These are phyloP conservation scores for Vanrija pseudolonga DNA, from an alignment of 1,284 basidiomycete genomes.

Conservation along the genomic window DNA sequence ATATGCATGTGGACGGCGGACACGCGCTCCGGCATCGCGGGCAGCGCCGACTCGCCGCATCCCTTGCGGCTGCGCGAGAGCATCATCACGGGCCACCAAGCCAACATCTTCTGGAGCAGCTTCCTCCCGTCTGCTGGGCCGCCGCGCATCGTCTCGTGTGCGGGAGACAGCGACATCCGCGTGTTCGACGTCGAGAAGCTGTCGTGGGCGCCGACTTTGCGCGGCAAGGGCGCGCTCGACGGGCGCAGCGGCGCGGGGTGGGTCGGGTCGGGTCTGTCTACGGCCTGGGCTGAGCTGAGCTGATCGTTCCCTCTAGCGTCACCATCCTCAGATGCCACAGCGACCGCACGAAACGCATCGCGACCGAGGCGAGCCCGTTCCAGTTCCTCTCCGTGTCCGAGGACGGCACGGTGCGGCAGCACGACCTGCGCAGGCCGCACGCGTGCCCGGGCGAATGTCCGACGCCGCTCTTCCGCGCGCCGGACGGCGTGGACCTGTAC, in stretches of 20 bases:
- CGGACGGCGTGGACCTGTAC: slow-evolving; percentile 48
- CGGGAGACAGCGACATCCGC: slow-evolving; percentile 74
- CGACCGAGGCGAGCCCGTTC: slow-evolving; percentile 76
- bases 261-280: no score
- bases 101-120: slow-evolving; percentile 83
- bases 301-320: slow-evolving; percentile 34
- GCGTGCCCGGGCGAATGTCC: slow-evolving; percentile 42
- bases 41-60: slow-evolving; percentile 52
- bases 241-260: slow-evolving; percentile 37
- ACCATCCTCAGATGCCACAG: slow-evolving; percentile 65
- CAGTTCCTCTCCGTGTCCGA: slow-evolving; percentile 79
- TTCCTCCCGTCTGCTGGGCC: slow-evolving; percentile 62
- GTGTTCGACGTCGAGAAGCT: slow-evolving; percentile 70
- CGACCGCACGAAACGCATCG: slow-evolving; percentile 66
- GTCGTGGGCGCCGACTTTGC: slow-evolving; percentile 45
- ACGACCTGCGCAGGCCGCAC: slow-evolving; percentile 66
- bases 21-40: slow-evolving; percentile 8
- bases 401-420: slow-evolving; percentile 74
- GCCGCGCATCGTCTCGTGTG: slow-evolving; percentile 58
- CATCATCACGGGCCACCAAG: slow-evolving; percentile 72
- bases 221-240: slow-evolving; percentile 2
- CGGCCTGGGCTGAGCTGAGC: neutral
- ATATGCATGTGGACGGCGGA: slow-evolving; percentile 67
- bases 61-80: slow-evolving; percentile 59
- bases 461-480: slow-evolving; percentile 42